Conservation (phyloP, 31 red algal genomes). For the Porphyra umbilicalis region DNA sequence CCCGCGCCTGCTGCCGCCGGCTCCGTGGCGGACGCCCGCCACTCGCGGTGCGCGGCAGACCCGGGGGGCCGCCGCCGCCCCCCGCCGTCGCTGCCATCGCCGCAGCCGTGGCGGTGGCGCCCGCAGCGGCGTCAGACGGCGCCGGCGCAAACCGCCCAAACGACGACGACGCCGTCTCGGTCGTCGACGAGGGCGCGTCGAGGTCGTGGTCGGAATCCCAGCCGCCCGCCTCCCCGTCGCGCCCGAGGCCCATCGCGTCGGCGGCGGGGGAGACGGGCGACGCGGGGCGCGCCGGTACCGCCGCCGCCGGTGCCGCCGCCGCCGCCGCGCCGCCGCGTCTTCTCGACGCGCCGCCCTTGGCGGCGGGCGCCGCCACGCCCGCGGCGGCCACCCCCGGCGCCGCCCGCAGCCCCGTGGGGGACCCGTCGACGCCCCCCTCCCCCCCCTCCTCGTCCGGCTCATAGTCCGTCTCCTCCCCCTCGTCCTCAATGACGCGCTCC, state of each 20-base stretch:
- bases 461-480: conserved; percentile 35
- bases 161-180: too few relatives aligned
- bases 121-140: too few relatives aligned
- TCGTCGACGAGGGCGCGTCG: background rate
- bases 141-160: too few relatives aligned
- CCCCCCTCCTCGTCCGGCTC: conserved; percentile 8
- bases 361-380: background rate
- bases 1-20: background rate
- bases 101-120: background rate
- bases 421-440: background rate
- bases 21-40: background rate
- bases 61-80: background rate
- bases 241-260: background rate
- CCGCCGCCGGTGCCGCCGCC: background rate
- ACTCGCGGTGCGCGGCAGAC: background rate
- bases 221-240: background rate
- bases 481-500: conserved; percentile 35
- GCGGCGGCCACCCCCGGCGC: background rate
- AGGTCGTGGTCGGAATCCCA: background rate
- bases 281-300: background rate
- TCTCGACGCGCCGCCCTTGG: background rate
- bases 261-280: background rate
- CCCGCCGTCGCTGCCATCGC: background rate
- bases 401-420: background rate
- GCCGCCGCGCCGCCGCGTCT: background rate